Percentiles rank a stretch among this genome's conserved stretches.
Conservation (phyloP, 176 grass and related monocot genomes). For the Carex cristatella region DNA sequence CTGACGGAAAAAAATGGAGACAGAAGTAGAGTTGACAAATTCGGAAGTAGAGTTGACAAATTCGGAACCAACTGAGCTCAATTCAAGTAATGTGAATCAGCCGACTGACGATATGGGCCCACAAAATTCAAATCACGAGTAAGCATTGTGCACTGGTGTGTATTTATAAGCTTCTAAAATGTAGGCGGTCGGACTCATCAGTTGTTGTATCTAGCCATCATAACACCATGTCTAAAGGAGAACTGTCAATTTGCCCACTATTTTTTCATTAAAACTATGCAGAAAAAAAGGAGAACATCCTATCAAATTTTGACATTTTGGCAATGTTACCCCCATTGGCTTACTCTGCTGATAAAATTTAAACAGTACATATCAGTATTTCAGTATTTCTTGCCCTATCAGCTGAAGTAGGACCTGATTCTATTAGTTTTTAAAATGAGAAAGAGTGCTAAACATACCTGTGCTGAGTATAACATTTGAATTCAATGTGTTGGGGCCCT, state of each 20-base stretch:
- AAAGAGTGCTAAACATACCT: not conserved
- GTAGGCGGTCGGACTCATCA: not conserved
- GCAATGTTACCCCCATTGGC: not conserved
- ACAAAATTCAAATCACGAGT: constrained; percentile 43
- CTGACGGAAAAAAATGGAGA: constrained; percentile 20
- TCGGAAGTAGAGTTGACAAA: constrained; percentile 11
- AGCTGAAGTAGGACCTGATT: not conserved
- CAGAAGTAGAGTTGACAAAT: constrained; percentile 13
- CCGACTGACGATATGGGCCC: constrained; percentile 24
- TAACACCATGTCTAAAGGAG: not conserved
- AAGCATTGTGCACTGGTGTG: constrained; percentile 3
- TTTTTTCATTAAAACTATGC: not conserved
- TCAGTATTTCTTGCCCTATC: not conserved
- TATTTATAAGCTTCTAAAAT: not conserved
- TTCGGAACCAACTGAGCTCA: not conserved
- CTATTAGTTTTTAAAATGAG: not conserved
- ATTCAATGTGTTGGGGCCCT: not conserved
- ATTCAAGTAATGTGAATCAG: constrained; percentile 22
- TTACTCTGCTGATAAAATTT: not conserved
- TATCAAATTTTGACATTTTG: not conserved
- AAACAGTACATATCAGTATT: not conserved
- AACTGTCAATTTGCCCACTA: not conserved
- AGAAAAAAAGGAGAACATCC: not conserved
- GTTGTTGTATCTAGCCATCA: not conserved
- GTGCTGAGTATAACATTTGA: not conserved